Evolutionary conservation across 768 basidiomycete genomes (phyloP), one percentile per base, ranked within the genome.

Genomic region (Amanita exitialis): DNA sequence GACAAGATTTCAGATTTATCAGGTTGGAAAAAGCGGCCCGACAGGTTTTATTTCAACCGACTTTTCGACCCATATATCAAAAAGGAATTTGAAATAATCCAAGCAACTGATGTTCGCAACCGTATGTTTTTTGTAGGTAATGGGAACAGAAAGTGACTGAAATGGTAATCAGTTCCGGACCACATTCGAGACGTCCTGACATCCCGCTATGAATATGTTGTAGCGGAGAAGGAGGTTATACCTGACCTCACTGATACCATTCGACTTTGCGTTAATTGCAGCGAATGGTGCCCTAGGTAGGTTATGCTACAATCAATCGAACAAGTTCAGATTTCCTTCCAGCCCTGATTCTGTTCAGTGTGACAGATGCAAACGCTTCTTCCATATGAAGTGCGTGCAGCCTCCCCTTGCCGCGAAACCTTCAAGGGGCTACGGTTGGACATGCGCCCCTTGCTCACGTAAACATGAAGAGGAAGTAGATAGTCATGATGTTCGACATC

Each of bases 21-120:
- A 61, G 85, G 83, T 5, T 97, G 91, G 91, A 97, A 93, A 73
- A 90, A 89, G 66, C 78, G 83, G 39, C 86, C 89, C 1, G 95
- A 99, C 67, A 80, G 90, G 57, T 99, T 99, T 75, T 96, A 94
- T 74, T 99, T 93, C 75, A 83, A 83, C 60, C 83, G 88, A 60
- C 76, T 97, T 25, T 99, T 95, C 64, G 95, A 98, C 71, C 92
- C 93, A 47, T 97, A 95, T 68, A 90, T 97, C 69, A 93, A 95
- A 73, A 89, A 90, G 66, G 94, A 97, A 69, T 97, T 95, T 66
- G 96, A 98, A 65, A 87, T 97, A 58, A 84, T 99, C 48, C 83
- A 86, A 54, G 79, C 90, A 27, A 78, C 78, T 36, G 88, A 85
- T 59, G 85, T 96, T 54, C 80, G 84, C 52, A 99, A 99, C 65